Evolutionary conservation across 169 alveolate genomes (phyloP).

Genomic region (Plasmodium malariae): DNA sequence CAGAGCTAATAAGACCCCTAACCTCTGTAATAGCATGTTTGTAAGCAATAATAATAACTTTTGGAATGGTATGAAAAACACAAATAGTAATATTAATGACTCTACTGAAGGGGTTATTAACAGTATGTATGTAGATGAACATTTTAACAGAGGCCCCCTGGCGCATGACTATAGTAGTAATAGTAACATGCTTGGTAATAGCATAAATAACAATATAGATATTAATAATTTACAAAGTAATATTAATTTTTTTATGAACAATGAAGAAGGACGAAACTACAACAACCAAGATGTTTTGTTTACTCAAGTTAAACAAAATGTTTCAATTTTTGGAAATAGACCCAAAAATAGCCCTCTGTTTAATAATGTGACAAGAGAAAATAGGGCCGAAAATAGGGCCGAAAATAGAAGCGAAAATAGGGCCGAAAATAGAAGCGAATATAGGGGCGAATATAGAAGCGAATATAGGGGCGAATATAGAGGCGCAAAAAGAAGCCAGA

Average conservation of each 20-base stretch:
- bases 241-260: not conserved
- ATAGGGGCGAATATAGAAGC: too few relatives aligned
- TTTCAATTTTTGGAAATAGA: slow-evolving; percentile 56
- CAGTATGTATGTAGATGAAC: slow-evolving; percentile 17
- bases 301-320: slow-evolving; percentile 43
- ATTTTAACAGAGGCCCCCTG: not conserved
- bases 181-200: slow-evolving; percentile 3
- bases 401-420: too few relatives aligned
- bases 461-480: too few relatives aligned
- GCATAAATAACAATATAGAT: not conserved
- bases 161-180: not conserved
- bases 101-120: not conserved
- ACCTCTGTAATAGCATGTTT: not conserved
- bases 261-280: not conserved
- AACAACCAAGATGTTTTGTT: slow-evolving; percentile 9
- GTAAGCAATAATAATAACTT: not conserved
- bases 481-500: too few relatives aligned
- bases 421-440: too few relatives aligned
- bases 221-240: not conserved
- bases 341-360: slow-evolving; percentile 44
- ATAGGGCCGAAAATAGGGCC: too few relatives aligned
- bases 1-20: not conserved
- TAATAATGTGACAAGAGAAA: too few relatives aligned
- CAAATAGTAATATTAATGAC: too few relatives aligned
- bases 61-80: not conserved